phyloP scores from a whole-genome alignment of 345 rosid genomes.

The Citrus sp. region DNA sequence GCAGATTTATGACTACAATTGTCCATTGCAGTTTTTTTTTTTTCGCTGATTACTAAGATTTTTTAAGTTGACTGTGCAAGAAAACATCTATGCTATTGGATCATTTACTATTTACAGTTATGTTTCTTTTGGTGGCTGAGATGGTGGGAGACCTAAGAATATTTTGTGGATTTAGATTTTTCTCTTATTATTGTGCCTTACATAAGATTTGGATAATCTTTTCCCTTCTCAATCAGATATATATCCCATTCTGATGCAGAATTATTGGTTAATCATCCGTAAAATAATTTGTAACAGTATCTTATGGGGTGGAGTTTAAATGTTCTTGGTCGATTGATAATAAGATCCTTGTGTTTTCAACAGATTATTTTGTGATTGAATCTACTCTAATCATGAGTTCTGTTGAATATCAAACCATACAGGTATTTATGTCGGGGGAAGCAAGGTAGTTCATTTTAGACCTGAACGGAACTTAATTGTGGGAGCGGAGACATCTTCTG shows the following conservation, averaged over 20 bases:
- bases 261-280: too few species aligned
- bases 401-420: constrained; percentile 13
- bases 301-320: neutral
- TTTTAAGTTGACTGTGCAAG: neutral
- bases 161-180: neutral
- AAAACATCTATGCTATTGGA: neutral
- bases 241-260: neutral
- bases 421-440: constrained; percentile 97
- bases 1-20: neutral
- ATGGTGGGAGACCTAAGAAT: neutral
- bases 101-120: neutral
- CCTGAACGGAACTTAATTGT: constrained; percentile 52
- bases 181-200: neutral
- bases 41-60: neutral
- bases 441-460: constrained; percentile 95
- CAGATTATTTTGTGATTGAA: constrained; percentile 4
- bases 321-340: neutral
- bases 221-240: neutral
- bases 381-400: neutral
- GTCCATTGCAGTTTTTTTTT: neutral
- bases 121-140: neutral
- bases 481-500: constrained; percentile 34
- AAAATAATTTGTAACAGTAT: neutral
- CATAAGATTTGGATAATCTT: neutral
- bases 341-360: neutral